Percentiles rank a stretch among this genome's conserved stretches.
phyloP scores from a whole-genome alignment of 2,329 filamentous ascomycete genomes.

The Pseudocercospora vitis region DNA sequence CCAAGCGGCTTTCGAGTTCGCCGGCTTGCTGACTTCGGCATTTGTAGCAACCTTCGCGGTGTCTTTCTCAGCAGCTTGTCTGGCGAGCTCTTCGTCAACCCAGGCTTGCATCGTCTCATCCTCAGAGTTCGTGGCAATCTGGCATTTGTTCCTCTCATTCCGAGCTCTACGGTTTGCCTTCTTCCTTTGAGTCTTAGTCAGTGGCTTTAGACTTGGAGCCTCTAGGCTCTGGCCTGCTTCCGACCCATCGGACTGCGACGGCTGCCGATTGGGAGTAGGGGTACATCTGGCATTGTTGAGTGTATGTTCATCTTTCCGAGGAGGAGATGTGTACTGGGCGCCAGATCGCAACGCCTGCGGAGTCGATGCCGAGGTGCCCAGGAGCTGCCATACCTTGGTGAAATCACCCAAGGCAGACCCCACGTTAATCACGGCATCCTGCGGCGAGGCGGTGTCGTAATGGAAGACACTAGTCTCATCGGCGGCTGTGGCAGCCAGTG shows the following conservation, averaged over 20 bases:
- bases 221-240: slow-evolving; percentile 17
- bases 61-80: neutral
- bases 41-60: neutral
- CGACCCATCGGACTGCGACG: neutral
- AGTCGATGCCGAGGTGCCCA: slow-evolving; percentile 39
- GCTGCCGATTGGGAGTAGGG: too few relatives aligned
- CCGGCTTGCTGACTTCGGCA: neutral
- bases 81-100: neutral
- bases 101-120: neutral
- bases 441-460: neutral
- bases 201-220: too few relatives aligned
- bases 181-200: slow-evolving; percentile 42
- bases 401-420: slow-evolving; percentile 46
- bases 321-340: neutral
- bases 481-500: slow-evolving; percentile 4
- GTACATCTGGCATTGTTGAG: too few relatives aligned
- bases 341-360: neutral
- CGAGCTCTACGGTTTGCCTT: slow-evolving; percentile 38
- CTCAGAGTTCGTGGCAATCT: too few relatives aligned
- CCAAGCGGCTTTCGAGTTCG: slow-evolving; percentile 6
- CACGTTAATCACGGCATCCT: slow-evolving; percentile 13
- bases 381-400: slow-evolving; percentile 46
- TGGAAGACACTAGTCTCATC: neutral
- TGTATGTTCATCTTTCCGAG: too few relatives aligned
- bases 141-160: slow-evolving; percentile 19